A percentile compares a stretch with the other conserved stretches of the same genome.
These are phyloP conservation scores for Gryganskiella cystojenkinii DNA, from an alignment of 192 early-diverging fungal genomes.

Conservation along the genomic window DNA sequence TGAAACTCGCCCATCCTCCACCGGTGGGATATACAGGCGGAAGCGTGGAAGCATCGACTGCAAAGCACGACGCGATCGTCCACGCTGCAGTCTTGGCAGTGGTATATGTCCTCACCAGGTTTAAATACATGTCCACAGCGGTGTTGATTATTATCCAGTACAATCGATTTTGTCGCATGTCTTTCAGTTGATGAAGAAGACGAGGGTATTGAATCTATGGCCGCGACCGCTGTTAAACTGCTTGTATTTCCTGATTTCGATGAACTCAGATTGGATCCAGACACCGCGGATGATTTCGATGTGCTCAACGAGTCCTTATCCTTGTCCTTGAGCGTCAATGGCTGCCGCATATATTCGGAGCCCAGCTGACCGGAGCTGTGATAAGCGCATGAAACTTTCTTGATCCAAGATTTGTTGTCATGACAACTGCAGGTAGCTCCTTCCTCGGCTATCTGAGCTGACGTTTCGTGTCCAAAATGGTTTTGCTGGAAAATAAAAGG, in stretches of 20 bases:
- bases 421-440: conserved; percentile 17
- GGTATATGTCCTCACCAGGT: conserved; percentile 42
- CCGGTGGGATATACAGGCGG: conserved; percentile 19
- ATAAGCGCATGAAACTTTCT: conserved; percentile 6
- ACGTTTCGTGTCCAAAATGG: conserved; percentile 21
- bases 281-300: too few relatives aligned
- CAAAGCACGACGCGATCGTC: conserved; percentile 24
- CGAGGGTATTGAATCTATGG: background rate
- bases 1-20: conserved; percentile 31
- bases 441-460: conserved; percentile 3
- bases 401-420: conserved; percentile 18
- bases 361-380: conserved; percentile 12
- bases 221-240: too few relatives aligned
- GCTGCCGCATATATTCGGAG: background rate
- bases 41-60: conserved; percentile 40
- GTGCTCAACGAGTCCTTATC: too few relatives aligned
- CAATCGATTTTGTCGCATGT: too few relatives aligned
- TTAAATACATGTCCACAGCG: conserved; percentile 30
- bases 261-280: too few relatives aligned
- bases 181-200: background rate
- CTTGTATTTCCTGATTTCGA: too few relatives aligned
- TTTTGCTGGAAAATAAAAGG: conserved; percentile 19
- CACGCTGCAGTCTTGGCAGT: conserved; percentile 40
- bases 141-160: background rate
- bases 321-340: background rate